phyloP scores from a whole-genome alignment of 2,329 filamentous ascomycete genomes.

The Trichoderma sp. region DNA sequence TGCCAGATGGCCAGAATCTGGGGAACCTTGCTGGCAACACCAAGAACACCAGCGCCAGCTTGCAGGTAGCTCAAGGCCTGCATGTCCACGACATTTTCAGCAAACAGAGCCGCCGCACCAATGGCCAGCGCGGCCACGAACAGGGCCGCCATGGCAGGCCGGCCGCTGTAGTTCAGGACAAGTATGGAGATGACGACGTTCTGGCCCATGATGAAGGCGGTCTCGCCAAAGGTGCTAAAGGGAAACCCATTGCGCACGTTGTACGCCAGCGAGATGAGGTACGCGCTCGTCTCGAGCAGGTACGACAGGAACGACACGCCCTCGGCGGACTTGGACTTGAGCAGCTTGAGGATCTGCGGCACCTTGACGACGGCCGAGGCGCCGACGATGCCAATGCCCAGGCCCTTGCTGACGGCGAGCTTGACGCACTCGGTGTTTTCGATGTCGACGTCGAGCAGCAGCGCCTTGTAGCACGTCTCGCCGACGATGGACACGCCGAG shows the following conservation, averaged over 20 bases:
- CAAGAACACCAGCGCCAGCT: conserved; percentile 79
- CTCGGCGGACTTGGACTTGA: conserved; percentile 76
- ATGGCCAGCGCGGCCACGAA: conserved; percentile 79
- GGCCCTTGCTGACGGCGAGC: conserved; percentile 85
- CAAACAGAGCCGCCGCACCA: conserved; percentile 71
- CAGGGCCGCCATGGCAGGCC: conserved; percentile 67
- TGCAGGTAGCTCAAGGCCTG: conserved; percentile 74
- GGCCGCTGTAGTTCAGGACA: conserved; percentile 81
- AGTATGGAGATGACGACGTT: conserved; percentile 87
- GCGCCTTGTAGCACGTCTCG: conserved; percentile 78
- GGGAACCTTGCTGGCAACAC: conserved; percentile 88
- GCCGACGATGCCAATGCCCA: conserved; percentile 91
- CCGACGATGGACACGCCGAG: conserved; percentile 80
- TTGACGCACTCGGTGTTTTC: conserved; percentile 80
- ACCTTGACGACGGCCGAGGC: conserved; percentile 93
- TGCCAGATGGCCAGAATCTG: conserved; percentile 87
- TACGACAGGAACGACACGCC: conserved; percentile 91
- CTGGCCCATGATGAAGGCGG: conserved; percentile 86
- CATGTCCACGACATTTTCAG: conserved; percentile 65
- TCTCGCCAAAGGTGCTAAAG: conserved; percentile 97
- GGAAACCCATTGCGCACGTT: conserved; percentile 89
- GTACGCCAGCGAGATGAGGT: conserved; percentile 90
- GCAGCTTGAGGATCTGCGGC: conserved; percentile 92
- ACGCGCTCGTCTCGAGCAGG: conserved; percentile 84
- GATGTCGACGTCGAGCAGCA: conserved; percentile 83